These are phyloP conservation scores for Moesziomyces antarcticus DNA, from an alignment of 1,284 basidiomycete genomes.

Conservation along the genomic window DNA sequence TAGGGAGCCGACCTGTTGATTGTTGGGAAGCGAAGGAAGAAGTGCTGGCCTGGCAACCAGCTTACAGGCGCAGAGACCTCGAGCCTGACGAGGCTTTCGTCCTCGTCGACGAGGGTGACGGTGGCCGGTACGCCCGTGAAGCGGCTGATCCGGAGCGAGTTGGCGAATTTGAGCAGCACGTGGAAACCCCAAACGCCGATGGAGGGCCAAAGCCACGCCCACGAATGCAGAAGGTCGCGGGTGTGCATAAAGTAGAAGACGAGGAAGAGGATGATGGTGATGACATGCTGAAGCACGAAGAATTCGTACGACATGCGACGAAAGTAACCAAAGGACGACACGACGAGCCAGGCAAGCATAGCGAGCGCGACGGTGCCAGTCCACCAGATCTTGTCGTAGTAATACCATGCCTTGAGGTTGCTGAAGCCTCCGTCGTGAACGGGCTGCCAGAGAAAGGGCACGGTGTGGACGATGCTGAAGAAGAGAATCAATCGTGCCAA, in stretches of 20 bases:
- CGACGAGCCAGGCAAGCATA: conserved; percentile 45
- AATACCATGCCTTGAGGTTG: conserved; percentile 47
- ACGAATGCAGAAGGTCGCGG: conserved; percentile 32
- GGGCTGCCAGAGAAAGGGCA: conserved; percentile 59
- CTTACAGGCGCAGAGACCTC: conserved; percentile 41
- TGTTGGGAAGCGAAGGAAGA: conserved; percentile 59
- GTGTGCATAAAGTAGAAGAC: conserved; percentile 59
- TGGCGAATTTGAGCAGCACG: conserved; percentile 46
- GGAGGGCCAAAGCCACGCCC: conserved; percentile 48
- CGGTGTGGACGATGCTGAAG: conserved; percentile 57
- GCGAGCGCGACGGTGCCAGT: conserved; percentile 55
- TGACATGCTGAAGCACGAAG: conserved; percentile 62
- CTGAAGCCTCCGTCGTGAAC: conserved; percentile 49
- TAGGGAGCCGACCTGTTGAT: conserved; percentile 32
- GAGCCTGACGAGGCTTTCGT: conserved; percentile 35
- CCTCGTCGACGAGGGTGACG: conserved; percentile 29
- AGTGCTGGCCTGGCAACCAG: conserved; percentile 60
- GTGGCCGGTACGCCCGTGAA: conserved; percentile 28
- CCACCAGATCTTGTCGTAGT: conserved; percentile 48
- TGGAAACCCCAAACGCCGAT: conserved; percentile 46
- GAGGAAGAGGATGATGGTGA: conserved; percentile 49
- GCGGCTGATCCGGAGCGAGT: conserved; percentile 23
- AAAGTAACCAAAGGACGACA: conserved; percentile 46
- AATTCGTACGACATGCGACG: conserved; percentile 61
- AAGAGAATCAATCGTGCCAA: conserved; percentile 57